Percentiles rank a stretch among this genome's conserved stretches.
Conservation (phyloP, 345 rosid genomes). For the Moringa oleifera region DNA sequence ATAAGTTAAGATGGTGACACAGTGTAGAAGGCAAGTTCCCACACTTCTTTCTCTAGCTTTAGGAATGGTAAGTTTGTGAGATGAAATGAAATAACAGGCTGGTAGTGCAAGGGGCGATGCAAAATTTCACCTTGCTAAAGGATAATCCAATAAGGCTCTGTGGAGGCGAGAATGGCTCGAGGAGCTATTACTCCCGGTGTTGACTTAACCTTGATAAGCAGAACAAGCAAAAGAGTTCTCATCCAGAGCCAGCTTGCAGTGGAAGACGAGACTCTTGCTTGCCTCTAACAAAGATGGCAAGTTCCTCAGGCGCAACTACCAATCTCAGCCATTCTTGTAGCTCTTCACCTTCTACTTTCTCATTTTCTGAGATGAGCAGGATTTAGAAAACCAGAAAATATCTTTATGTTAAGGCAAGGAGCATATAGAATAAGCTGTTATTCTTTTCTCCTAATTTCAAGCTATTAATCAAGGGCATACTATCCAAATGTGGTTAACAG, state of each 20-base stretch:
- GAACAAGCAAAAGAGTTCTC: background rate
- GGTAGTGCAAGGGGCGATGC: slow-evolving; percentile 14
- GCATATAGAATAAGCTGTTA: no score
- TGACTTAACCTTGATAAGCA: slow-evolving; percentile 4
- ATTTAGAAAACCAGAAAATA: background rate
- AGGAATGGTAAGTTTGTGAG: slow-evolving; percentile 6
- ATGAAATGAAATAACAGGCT: slow-evolving; percentile 2
- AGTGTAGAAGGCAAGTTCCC: slow-evolving; percentile 2
- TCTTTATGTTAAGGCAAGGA: no score
- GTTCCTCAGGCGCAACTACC: slow-evolving; percentile 86
- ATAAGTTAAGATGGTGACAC: background rate
- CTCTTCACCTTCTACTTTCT: slow-evolving; percentile 95
- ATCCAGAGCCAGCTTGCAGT: slow-evolving; percentile 32
- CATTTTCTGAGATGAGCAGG: slow-evolving; percentile 50
- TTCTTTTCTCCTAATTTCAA: background rate
- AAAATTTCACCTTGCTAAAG: slow-evolving; percentile 24
- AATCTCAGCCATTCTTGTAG: slow-evolving; percentile 73
- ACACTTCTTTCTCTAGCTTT: slow-evolving; percentile 8
- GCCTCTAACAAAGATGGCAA: slow-evolving; percentile 50
- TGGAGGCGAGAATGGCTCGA: slow-evolving; percentile 6
- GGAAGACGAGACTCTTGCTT: slow-evolving; percentile 56
- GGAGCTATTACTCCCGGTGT: slow-evolving; percentile 6
- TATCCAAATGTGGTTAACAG: no score
- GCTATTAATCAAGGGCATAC: background rate
- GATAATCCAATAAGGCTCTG: slow-evolving; percentile 9